Conservation (phyloP, 2,329 filamentous ascomycete genomes). For the Beauveria australis region DNA sequence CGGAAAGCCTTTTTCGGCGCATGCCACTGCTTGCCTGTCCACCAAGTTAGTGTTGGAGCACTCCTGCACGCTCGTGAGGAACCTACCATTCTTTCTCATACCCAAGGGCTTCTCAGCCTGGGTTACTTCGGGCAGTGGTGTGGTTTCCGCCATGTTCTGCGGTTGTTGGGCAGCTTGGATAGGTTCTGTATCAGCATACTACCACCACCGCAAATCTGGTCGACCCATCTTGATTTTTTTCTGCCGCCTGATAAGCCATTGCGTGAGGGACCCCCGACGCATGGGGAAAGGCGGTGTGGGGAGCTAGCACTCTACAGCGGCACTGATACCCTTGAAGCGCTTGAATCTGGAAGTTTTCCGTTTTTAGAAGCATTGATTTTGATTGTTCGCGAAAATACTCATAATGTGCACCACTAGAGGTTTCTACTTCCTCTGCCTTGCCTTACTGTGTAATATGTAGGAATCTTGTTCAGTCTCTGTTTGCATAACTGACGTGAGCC, state of each 20-base stretch:
- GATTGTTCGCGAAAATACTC: too few relatives aligned
- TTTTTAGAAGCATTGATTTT: too few relatives aligned
- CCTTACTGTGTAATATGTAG: too few relatives aligned
- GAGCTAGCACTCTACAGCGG: too few relatives aligned
- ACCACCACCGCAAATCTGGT: not conserved
- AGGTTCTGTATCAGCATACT: not conserved
- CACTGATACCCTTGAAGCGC: not conserved
- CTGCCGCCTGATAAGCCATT: not conserved
- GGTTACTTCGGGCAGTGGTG: not conserved
- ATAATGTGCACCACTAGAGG: too few relatives aligned
- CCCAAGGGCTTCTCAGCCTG: constrained; percentile 7
- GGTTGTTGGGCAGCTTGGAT: not conserved
- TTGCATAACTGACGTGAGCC: too few relatives aligned
- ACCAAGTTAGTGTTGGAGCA: not conserved
- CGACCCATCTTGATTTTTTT: not conserved
- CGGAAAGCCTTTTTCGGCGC: constrained; percentile 75
- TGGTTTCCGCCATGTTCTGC: not conserved
- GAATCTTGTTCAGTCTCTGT: too few relatives aligned
- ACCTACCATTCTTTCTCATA: constrained; percentile 10
- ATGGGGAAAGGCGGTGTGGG: constrained; percentile 4
- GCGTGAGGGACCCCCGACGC: not conserved
- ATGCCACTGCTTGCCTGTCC: constrained; percentile 90
- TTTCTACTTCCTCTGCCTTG: too few relatives aligned
- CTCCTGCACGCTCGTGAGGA: not conserved
- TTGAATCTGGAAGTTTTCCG: not conserved